phyloP scores from a whole-genome alignment of 169 alveolate genomes.

The Plasmodium vinckei region DNA sequence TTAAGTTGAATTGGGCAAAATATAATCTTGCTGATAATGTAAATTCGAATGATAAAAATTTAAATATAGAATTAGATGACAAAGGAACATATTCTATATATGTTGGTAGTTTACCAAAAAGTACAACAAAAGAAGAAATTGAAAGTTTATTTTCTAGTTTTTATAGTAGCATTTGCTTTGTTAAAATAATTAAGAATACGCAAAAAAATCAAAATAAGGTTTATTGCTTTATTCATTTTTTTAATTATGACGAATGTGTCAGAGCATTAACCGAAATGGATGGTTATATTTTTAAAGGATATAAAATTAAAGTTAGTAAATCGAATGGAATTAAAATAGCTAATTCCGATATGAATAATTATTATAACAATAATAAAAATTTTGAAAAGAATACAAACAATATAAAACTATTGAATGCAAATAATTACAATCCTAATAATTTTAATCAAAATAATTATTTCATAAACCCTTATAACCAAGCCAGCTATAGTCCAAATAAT shows the following conservation, averaged over 20 bases:
- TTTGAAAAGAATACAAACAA: slow-evolving; percentile 10
- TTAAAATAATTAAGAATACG: slow-evolving; percentile 51
- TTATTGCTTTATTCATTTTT: slow-evolving; percentile 70
- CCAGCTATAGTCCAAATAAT: neutral
- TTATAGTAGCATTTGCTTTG: slow-evolving; percentile 64
- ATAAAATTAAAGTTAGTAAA: slow-evolving; percentile 67
- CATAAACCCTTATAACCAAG: neutral
- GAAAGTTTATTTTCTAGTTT: slow-evolving; percentile 38
- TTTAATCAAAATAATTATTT: slow-evolving; percentile 13
- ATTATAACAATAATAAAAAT: slow-evolving; percentile 18
- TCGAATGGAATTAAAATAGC: slow-evolving; percentile 42
- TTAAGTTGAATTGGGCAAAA: slow-evolving; percentile 72
- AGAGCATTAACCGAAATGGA: slow-evolving; percentile 65
- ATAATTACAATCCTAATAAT: slow-evolving; percentile 4
- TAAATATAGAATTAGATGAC: slow-evolving; percentile 66
- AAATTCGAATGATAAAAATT: slow-evolving; percentile 22
- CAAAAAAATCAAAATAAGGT: slow-evolving; percentile 62
- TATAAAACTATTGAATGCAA: slow-evolving; percentile 21
- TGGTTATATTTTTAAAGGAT: slow-evolving; percentile 62
- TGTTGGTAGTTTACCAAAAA: slow-evolving; percentile 69
- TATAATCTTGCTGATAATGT: slow-evolving; percentile 55
- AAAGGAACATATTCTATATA: slow-evolving; percentile 73
- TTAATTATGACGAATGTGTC: slow-evolving; percentile 66
- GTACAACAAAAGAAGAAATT: slow-evolving; percentile 70
- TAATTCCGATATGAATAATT: slow-evolving; percentile 15